phyloP scores from a whole-genome alignment of 2,329 filamentous ascomycete genomes.

The Achaetomium macrosporum region DNA sequence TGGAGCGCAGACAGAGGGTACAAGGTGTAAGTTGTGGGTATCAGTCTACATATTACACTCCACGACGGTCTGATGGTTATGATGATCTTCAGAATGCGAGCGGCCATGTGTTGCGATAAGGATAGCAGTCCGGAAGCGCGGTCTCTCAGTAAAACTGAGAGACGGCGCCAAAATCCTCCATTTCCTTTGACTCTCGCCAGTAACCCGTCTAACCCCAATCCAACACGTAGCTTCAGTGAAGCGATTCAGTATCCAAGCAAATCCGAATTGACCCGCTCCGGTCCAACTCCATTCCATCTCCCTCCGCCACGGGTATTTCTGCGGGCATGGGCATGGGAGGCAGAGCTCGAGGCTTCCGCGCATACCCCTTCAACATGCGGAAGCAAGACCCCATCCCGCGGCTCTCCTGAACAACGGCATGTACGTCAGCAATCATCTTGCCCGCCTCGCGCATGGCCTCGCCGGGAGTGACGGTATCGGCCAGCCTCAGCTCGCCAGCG shows the following conservation, averaged over 20 bases:
- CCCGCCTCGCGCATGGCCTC: constrained; percentile 50
- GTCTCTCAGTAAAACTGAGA: too few species aligned
- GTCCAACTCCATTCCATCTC: constrained; percentile 4
- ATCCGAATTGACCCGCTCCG: constrained; percentile 19
- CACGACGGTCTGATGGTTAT: background rate
- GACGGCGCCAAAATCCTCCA: background rate
- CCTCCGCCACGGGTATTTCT: too few species aligned
- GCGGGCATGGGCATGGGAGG: constrained; percentile 12
- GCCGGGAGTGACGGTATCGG: constrained; percentile 47
- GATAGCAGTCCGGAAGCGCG: too few species aligned
- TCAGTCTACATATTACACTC: constrained; percentile 4
- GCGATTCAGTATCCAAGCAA: constrained; percentile 18
- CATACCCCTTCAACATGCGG: constrained; percentile 57
- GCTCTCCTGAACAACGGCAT: constrained; percentile 59
- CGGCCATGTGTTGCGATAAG: background rate
- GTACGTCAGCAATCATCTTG: constrained; percentile 54
- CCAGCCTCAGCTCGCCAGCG: constrained; percentile 58
- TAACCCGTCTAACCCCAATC: background rate
- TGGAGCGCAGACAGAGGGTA: too few species aligned
- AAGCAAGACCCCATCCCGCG: constrained; percentile 53
- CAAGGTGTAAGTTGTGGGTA: background rate
- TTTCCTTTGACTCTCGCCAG: background rate
- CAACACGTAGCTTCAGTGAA: background rate
- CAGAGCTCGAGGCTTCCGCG: constrained; percentile 59
- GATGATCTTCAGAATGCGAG: background rate